Conservation (phyloP, 2,329 filamentous ascomycete genomes). For the Pseudopyrenochaeta lycopersici region DNA sequence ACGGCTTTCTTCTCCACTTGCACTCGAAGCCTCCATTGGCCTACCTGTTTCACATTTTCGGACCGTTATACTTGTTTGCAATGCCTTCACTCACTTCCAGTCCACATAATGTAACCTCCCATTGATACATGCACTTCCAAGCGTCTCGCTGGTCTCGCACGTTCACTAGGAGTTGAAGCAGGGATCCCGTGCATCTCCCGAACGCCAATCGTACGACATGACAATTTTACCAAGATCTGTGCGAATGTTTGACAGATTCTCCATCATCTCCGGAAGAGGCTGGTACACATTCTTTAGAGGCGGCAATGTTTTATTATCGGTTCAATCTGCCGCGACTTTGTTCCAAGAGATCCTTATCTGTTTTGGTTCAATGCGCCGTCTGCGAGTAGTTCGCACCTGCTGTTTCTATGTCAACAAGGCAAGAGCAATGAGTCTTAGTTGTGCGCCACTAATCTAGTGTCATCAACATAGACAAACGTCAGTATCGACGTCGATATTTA, state of each 20-base stretch:
- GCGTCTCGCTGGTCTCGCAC: background rate
- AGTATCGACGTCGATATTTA: too few relatives aligned
- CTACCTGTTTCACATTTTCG: background rate
- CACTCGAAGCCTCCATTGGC: background rate
- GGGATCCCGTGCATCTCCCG: constrained; percentile 26
- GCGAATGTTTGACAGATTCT: background rate
- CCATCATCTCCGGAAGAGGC: background rate
- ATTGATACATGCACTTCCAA: background rate
- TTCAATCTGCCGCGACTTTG: too few relatives aligned
- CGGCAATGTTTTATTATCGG: background rate
- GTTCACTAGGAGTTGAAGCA: constrained; percentile 16
- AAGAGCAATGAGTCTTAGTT: too few relatives aligned
- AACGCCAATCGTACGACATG: constrained; percentile 15
- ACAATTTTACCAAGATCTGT: constrained; percentile 5
- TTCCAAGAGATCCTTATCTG: too few relatives aligned
- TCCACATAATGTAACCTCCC: background rate
- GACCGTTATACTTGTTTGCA: background rate
- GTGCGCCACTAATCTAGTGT: too few relatives aligned
- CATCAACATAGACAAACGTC: too few relatives aligned
- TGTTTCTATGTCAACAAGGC: too few relatives aligned
- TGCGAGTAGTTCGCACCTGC: too few relatives aligned
- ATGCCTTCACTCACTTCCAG: background rate
- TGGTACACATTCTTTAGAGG: background rate
- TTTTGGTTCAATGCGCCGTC: too few relatives aligned
- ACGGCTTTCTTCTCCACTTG: background rate